A percentile compares a stretch with the other conserved stretches of the same genome.
These are phyloP conservation scores for Fusarium burgessii DNA, from an alignment of 2,329 filamentous ascomycete species.

Conservation along the genomic window DNA sequence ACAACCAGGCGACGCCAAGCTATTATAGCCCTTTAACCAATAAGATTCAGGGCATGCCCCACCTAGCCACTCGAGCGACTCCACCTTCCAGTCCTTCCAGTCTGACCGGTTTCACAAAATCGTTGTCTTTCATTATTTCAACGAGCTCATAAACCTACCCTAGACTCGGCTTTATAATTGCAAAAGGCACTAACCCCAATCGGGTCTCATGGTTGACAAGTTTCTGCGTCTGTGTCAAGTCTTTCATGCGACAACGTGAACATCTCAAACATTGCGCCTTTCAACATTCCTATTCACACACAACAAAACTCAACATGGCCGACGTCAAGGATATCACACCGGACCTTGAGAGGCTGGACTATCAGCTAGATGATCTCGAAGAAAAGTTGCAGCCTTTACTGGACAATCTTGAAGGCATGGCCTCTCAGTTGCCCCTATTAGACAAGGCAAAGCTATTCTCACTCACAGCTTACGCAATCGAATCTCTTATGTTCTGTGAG, in stretches of 20 bases:
- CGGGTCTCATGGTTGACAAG: slow-evolving; percentile 30
- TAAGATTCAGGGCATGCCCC: no score
- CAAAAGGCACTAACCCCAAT: slow-evolving; percentile 24
- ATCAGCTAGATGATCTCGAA: slow-evolving; percentile 83
- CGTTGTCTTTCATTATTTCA: no score
- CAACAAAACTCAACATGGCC: slow-evolving; percentile 49
- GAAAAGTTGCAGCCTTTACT: slow-evolving; percentile 80
- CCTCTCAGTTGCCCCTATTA: slow-evolving; percentile 86
- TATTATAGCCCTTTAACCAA: no score
- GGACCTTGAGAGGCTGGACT: slow-evolving; percentile 79
- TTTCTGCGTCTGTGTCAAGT: slow-evolving; percentile 36
- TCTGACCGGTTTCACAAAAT: no score
- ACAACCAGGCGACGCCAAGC: no score
- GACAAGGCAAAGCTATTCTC: slow-evolving; percentile 96
- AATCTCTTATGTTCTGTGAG: slow-evolving; percentile 87
- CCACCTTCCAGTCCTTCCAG: no score
- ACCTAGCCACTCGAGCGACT: no score
- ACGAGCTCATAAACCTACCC: no score
- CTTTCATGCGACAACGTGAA: slow-evolving; percentile 38
- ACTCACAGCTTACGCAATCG: slow-evolving; percentile 87
- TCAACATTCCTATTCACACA: background rate
- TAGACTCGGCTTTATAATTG: slow-evolving; percentile 13
- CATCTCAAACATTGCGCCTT: slow-evolving; percentile 16
- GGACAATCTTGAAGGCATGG: slow-evolving; percentile 72
- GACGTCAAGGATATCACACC: slow-evolving; percentile 69